Evolutionary conservation across 371 early-diverging fungal species (phyloP), one percentile per base, ranked within the genome.

Genomic region (Syncephalastrum monosporum): DNA sequence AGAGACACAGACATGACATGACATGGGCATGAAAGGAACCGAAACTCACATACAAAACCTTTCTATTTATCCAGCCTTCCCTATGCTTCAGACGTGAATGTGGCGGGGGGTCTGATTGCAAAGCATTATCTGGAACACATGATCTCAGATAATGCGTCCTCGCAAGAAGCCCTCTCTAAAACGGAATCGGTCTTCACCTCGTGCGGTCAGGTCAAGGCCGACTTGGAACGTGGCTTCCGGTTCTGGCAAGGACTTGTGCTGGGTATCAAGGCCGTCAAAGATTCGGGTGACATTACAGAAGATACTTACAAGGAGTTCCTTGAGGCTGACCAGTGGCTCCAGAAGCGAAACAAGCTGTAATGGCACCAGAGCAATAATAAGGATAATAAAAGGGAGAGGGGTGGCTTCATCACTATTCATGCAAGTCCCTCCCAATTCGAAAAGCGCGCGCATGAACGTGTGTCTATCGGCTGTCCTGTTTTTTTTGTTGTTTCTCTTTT

Each of bases 211-310:
- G 65, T 81, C 6, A 64, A 73, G 33, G 50, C 54, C 5, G 83
- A 83, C 52, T 54, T 85, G n/a, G 42, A 57, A 17, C 64, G 66
- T 16, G 83, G 78, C 0, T 77, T 83, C 59, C 56, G 57, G 10
- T 82, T 85, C 59, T 85, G 85, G 85, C 67, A 74, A 25, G 69
- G 71, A 4, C 58, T 83, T 19, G 51, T 74, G 42, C 42, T 55
- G 21, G 78, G 72, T 8, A 53, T 72, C 27, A 60, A 66, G 23
- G 47, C 63, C 19, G 56, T 79, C 38, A 60, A 61, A 6, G 70
- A 72, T 16, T 52, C 64, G 2, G 55, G 61, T 24, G 55, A 58
- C 15, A 52, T 75, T 17, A 33, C 57, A 5, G 61, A 63, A 5
- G 56, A 47, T 8, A 60, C 69, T 0, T 64, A 63, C 45, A 33